Evolutionary conservation across 2,329 filamentous ascomycete species (phyloP).

Genomic region (Ceratocystis diversiconidia): DNA sequence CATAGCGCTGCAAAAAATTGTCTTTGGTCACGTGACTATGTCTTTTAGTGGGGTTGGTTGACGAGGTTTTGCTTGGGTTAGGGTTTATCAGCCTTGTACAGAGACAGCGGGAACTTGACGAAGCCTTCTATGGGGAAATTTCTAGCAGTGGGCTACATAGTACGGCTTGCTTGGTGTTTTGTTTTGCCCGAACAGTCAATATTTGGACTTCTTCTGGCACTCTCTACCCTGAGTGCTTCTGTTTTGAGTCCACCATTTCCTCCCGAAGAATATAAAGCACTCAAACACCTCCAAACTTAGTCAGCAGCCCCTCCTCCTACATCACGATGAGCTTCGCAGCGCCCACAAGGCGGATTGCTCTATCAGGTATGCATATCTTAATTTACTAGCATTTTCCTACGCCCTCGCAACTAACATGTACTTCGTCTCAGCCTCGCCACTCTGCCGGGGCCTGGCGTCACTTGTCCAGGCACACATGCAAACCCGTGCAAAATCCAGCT

Average conservation of each 20-base stretch:
- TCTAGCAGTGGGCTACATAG: background rate
- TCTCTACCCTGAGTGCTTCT: too few relatives aligned
- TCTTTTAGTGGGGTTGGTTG: conserved; percentile 4
- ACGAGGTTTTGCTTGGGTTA: background rate
- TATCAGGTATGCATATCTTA: conserved; percentile 17
- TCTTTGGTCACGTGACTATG: background rate
- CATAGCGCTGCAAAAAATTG: conserved; percentile 10
- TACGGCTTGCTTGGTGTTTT: background rate
- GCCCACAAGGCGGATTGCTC: conserved; percentile 20
- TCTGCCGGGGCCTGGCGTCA: conserved; percentile 19
- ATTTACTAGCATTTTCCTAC: conserved; percentile 11
- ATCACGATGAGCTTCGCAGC: conserved; percentile 20
- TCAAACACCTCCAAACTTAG: background rate
- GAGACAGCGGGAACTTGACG: background rate
- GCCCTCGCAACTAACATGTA: conserved; percentile 19
- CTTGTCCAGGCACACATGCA: conserved; percentile 28
- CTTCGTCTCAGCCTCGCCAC: conserved; percentile 13
- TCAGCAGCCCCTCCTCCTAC: background rate
- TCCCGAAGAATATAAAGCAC: background rate
- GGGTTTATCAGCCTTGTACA: background rate
- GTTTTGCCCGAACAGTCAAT: background rate
- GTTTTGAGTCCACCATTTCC: background rate
- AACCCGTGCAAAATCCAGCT: conserved; percentile 29
- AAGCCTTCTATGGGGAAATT: conserved; percentile 4
- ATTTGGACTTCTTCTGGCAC: background rate